Conservation (phyloP, 768 basidiomycete species). For the Naganishia vishniacii region DNA sequence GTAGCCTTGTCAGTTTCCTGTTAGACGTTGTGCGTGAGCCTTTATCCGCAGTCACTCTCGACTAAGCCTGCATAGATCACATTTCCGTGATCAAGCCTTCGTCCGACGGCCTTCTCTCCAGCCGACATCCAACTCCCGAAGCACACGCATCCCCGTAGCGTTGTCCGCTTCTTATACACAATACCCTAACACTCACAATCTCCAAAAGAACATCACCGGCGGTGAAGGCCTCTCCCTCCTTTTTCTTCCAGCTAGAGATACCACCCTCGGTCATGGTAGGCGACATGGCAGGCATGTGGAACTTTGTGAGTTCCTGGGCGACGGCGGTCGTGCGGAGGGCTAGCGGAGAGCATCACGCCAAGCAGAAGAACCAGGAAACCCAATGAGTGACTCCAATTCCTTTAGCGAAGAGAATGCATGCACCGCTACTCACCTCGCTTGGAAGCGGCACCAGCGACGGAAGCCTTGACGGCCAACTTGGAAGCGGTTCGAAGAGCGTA, state of each 20-base stretch:
- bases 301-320: slow-evolving; percentile 72
- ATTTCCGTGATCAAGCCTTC: too few species aligned
- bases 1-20: slow-evolving; percentile 99
- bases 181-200: too few species aligned
- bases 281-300: slow-evolving; percentile 97
- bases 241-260: slow-evolving; percentile 94
- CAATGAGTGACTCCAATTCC: neutral
- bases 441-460: slow-evolving; percentile 18
- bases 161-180: too few species aligned
- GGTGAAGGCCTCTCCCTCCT: slow-evolving; percentile 83
- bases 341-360: slow-evolving; percentile 41
- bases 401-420: neutral
- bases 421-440: slow-evolving; percentile 14
- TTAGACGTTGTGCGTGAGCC: neutral
- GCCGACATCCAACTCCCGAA: too few species aligned
- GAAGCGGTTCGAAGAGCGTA: slow-evolving; percentile 24
- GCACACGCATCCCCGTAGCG: too few species aligned
- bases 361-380: neutral
- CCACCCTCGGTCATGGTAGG: slow-evolving; percentile 99
- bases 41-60: neutral
- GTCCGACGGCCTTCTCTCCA: too few species aligned
- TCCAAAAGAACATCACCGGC: slow-evolving; percentile 92
- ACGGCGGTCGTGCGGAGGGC: slow-evolving; percentile 78
- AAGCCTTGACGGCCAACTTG: slow-evolving; percentile 22
- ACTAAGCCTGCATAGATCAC: neutral